These are phyloP conservation scores for Haplosporangium sp. DNA, from an alignment of 371 early-diverging fungal species.

Conservation along the genomic window DNA sequence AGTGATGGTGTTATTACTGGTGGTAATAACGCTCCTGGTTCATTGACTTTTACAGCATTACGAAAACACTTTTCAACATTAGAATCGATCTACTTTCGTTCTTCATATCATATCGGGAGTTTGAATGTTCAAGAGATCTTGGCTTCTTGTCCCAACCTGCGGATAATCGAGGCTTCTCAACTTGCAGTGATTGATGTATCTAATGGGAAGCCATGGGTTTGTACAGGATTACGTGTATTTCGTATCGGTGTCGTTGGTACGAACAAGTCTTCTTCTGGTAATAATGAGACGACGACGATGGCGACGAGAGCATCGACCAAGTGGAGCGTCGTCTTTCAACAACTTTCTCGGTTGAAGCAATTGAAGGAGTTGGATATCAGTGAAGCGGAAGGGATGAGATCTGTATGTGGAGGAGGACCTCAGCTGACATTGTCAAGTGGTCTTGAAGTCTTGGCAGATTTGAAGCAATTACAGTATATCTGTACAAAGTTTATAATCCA, in stretches of 20 bases:
- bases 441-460: background rate
- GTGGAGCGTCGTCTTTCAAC: background rate
- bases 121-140: background rate
- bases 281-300: too few relatives aligned
- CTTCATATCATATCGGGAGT: background rate
- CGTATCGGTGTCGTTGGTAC: background rate
- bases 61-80: constrained; percentile 1
- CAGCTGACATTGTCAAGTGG: background rate
- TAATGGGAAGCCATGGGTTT: background rate
- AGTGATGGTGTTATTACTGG: background rate
- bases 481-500: background rate
- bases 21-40: background rate
- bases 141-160: background rate
- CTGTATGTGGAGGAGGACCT: too few relatives aligned
- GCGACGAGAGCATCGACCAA: background rate
- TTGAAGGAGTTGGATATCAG: background rate
- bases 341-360: background rate
- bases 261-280: background rate
- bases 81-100: background rate
- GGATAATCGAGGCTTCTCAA: background rate
- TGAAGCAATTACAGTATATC: background rate
- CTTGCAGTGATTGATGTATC: too few relatives aligned
- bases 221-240: background rate
- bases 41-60: background rate
- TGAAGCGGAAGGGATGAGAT: background rate